Conservation (phyloP, 1,284 basidiomycete genomes). For the Malassezia dermatis region DNA sequence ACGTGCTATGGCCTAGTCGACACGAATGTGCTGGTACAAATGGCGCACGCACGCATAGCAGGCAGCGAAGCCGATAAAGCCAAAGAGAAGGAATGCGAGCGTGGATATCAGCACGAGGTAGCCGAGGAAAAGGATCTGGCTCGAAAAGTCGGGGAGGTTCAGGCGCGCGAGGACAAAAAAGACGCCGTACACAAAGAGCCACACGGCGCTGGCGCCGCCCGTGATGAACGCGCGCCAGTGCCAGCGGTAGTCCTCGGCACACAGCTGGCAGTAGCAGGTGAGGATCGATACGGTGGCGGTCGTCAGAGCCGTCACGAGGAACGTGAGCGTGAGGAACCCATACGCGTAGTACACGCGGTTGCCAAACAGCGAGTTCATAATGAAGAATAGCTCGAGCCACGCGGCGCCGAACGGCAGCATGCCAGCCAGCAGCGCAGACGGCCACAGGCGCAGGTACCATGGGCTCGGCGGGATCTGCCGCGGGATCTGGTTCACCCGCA, state of each 20-base stretch:
- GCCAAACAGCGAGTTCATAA: slow-evolving; percentile 84
- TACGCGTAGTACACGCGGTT: slow-evolving; percentile 58
- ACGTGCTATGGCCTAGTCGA: slow-evolving; percentile 24
- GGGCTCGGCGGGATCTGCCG: slow-evolving; percentile 48
- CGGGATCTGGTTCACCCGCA: slow-evolving; percentile 83
- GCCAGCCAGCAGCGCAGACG: slow-evolving; percentile 69
- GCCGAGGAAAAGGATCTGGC: slow-evolving; percentile 76
- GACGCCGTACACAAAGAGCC: slow-evolving; percentile 69
- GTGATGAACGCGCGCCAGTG: slow-evolving; percentile 90
- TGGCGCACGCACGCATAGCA: slow-evolving; percentile 28
- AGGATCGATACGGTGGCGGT: slow-evolving; percentile 40
- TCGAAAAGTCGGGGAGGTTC: slow-evolving; percentile 70
- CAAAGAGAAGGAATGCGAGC: slow-evolving; percentile 78
- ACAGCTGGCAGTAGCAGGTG: slow-evolving; percentile 66
- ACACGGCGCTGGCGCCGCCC: slow-evolving; percentile 87
- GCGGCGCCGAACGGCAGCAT: slow-evolving; percentile 91
- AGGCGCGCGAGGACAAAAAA: slow-evolving; percentile 82
- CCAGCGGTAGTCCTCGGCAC: slow-evolving; percentile 94
- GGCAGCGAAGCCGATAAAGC: slow-evolving; percentile 28
- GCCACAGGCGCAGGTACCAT: slow-evolving; percentile 52
- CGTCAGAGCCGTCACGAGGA: slow-evolving; percentile 59
- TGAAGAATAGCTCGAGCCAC: slow-evolving; percentile 89
- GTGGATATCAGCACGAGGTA: slow-evolving; percentile 75
- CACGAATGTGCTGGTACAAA: slow-evolving; percentile 37
- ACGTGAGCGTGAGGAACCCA: slow-evolving; percentile 84